Evolutionary conservation across 257 asterid genomes (phyloP).

Genomic region (Solanum medicagineum): DNA sequence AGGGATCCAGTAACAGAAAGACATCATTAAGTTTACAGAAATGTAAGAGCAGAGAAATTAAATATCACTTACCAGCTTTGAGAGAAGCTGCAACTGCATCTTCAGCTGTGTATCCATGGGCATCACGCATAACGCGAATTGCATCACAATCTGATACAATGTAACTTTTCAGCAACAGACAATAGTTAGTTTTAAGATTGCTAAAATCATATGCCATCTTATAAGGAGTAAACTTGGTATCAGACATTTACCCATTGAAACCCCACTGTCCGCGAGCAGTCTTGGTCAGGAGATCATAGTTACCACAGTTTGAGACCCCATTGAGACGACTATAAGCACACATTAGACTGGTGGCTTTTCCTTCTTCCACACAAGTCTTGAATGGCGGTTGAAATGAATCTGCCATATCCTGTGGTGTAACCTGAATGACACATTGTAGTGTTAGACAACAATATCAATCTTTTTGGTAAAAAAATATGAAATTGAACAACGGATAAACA

Average conservation of each 20-base stretch:
- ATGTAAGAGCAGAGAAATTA: not conserved
- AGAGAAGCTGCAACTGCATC: constrained; percentile 70
- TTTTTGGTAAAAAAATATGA: not conserved
- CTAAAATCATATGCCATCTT: not conserved
- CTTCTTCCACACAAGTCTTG: constrained; percentile 42
- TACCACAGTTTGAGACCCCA: constrained; percentile 62
- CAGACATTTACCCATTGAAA: constrained; percentile 35
- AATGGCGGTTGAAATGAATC: constrained; percentile 71
- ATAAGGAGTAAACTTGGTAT: not conserved
- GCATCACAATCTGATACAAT: constrained; percentile 63
- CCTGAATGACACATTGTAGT: constrained; percentile 15
- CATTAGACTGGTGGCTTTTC: constrained; percentile 55
- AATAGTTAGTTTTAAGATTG: not conserved
- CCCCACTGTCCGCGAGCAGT: constrained; percentile 61
- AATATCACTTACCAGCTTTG: constrained; percentile 40
- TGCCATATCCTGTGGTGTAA: constrained; percentile 53
- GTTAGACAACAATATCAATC: not conserved
- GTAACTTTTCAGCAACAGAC: constrained; percentile 21
- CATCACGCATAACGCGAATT: constrained; percentile 33
- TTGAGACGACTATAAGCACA: constrained; percentile 61
- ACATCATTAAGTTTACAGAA: not conserved
- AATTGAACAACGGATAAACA: not conserved
- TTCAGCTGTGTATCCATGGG: constrained; percentile 59
- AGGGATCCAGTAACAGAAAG: not conserved
- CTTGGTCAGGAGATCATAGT: constrained; percentile 30